Base-by-base conservation (phyloP, 1,284 basidiomycete genomes). In the Moesziomyces parantarcticus region DNA sequence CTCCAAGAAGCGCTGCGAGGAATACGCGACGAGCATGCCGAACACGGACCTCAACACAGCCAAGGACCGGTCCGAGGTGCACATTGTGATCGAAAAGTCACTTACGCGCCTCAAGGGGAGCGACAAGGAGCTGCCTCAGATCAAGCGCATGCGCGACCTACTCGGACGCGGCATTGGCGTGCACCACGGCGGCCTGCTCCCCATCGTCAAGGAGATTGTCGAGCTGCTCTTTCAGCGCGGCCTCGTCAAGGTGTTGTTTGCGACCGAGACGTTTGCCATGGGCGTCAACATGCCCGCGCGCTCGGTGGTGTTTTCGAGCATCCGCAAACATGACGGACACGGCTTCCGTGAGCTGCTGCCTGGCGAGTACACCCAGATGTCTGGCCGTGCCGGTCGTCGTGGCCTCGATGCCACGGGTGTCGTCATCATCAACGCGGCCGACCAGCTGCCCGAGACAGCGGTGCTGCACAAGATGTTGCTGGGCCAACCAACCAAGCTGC, bases 261-360 rank as follows among this genome's bases (percentile, higher is more conserved):
- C 97, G 0, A 99, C 97, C 0, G 97, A 99, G 85, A 99, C 97
- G 0, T 99, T 99, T 84, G 97, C 97, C 0, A 99, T 99, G 97
- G 77, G 78, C 39, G 97, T 99, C 63, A 99, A 99, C 85, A 99
- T 99, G 97, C 97, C 97, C 16, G 94, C 97, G 2, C 92, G 91
- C 87, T 93, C 91, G 73, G 97, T 99, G 2, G 97, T 98, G 1
- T 99, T 99, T 84, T 95, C 96, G 0, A 90, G 89, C 42, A 97
- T 92, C 53, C 89, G 94, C 54, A 99, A 99, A 84, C 96, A 99
- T 83, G 97, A 99, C 79, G 97, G 97, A 7, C 89, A 90, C 23
- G 91, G 87, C 73, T 99, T 99, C 87, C 89, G 96, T 64, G 92
- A 94, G 44, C 80, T 86, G 18, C 75, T 86, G 3, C 79, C 85